Conservation (phyloP, 2,329 filamentous ascomycete genomes). For the Penicillium sp. region DNA sequence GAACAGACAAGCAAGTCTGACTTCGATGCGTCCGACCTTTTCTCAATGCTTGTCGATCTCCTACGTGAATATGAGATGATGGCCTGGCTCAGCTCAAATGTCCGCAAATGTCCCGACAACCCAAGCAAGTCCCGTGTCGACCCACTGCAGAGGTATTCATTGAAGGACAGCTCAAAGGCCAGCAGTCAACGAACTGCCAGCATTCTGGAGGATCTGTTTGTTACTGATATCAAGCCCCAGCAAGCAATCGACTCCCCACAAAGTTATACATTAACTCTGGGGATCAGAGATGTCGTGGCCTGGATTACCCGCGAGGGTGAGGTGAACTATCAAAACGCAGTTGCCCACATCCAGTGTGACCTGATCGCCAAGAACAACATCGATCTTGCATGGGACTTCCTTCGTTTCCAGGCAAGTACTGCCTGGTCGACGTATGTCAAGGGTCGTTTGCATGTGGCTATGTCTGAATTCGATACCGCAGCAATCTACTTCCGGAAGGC, state of each 20-base stretch:
- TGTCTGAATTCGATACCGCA: slow-evolving; percentile 71
- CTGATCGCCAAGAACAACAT: slow-evolving; percentile 66
- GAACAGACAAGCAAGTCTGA: slow-evolving; percentile 69
- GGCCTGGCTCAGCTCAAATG: slow-evolving; percentile 59
- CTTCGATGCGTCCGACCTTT: slow-evolving; percentile 57
- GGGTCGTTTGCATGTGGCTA: slow-evolving; percentile 71
- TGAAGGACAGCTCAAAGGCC: slow-evolving; percentile 23
- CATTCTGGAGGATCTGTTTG: slow-evolving; percentile 47
- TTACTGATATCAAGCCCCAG: slow-evolving; percentile 44
- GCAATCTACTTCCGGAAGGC: slow-evolving; percentile 76
- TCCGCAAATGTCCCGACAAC: slow-evolving; percentile 34
- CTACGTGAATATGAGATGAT: slow-evolving; percentile 70
- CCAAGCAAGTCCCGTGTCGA: slow-evolving; percentile 22
- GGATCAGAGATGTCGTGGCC: slow-evolving; percentile 45
- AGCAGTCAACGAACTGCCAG: slow-evolving; percentile 32
- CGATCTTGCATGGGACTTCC: slow-evolving; percentile 62
- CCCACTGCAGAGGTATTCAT: slow-evolving; percentile 24
- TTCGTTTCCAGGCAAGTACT: slow-evolving; percentile 61
- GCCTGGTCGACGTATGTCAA: slow-evolving; percentile 73
- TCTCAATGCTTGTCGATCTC: slow-evolving; percentile 66
- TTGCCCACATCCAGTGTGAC: slow-evolving; percentile 68
- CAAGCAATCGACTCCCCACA: slow-evolving; percentile 40
- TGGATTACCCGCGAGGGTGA: slow-evolving; percentile 54
- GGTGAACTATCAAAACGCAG: slow-evolving; percentile 55
- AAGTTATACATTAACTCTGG: slow-evolving; percentile 43